Evolutionary conservation across 805 yeast species (phyloP).

Genomic region (Sugiyamaella smithiae): DNA sequence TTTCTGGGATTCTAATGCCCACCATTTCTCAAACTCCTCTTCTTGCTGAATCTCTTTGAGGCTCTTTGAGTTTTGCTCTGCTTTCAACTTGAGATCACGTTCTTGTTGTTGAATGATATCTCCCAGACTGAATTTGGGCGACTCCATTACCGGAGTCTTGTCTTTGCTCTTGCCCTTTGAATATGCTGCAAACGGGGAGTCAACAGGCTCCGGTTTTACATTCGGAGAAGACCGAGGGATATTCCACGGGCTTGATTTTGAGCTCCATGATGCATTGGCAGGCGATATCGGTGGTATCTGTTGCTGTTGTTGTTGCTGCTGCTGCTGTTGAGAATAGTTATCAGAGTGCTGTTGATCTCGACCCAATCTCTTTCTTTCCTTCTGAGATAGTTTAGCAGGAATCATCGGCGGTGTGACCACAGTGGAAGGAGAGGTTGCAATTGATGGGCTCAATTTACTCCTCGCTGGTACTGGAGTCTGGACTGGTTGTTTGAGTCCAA

Average conservation of each 20-base stretch:
- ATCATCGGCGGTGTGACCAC: neutral
- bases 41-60: conserved; percentile 75
- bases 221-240: neutral
- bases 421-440: neutral
- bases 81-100: conserved; percentile 43
- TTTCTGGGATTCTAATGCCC: conserved; percentile 59
- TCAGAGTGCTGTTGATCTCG: conserved; percentile 34
- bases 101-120: conserved; percentile 34
- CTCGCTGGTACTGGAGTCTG: neutral
- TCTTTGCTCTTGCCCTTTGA: conserved; percentile 7
- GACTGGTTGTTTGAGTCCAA: conserved; percentile 10
- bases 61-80: conserved; percentile 39
- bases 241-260: conserved; percentile 6
- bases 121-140: conserved; percentile 13
- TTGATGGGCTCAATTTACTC: conserved; percentile 9
- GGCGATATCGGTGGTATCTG: conserved; percentile 8
- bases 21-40: conserved; percentile 84
- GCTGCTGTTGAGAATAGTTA: conserved; percentile 10
- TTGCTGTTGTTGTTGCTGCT: conserved; percentile 6
- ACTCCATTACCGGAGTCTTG: conserved; percentile 6
- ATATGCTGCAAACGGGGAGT: conserved; percentile 21
- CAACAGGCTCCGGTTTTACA: neutral
- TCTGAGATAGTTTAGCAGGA: conserved; percentile 52
- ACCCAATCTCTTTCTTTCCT: conserved; percentile 46
- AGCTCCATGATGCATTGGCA: neutral